Base-by-base conservation (phyloP, 2,329 filamentous ascomycete species). In the Hypoxylon sp. region DNA sequence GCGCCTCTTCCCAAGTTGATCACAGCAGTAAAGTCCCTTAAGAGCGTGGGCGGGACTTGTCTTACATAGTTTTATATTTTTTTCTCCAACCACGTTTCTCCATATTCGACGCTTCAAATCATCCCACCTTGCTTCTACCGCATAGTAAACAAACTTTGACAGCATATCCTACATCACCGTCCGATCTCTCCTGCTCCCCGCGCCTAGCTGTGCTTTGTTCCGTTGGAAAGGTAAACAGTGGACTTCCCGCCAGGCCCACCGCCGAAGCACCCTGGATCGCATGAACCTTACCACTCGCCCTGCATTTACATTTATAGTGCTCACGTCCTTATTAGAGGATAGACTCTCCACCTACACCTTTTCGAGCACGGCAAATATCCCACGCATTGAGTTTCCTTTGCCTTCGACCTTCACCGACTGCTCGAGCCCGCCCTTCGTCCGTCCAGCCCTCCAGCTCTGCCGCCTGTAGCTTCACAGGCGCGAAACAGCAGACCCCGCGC, bases 1-100 rank as follows among this genome's bases (percentile, higher is more conserved):
- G 61, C 59, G 61, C 68, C 69, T 73, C 68, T 69, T 51, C 57
- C 65, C n/a, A n/a, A 67, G 65, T 68, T 63, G 61, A 68, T 54
- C 65, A 67, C 61, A 64, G 56, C 64, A 67, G 64, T 36, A 6
- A 33, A 55, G 53, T 62, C 57, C 65, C 61, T 65, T 61, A 65
- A 67, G 49, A 65, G 53, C 26, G 54, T 62, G 42, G 48, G 61
- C 44, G 56, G 57, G 58, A 58, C 30, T 61, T 67, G 64, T 68
- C 65, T 65, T 68, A 68, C 65, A 68, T 61, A 46, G 46, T 59
- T 59, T 52, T 48, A 48, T 49, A 58, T 67, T 50, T 50, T 59
- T 64, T 64, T 62, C 54, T 69, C 67, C 67, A 67, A 69, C 67
- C 64, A 69, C 67, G 58, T 62, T 61, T 64, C 51, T 53, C 58